Conservation (phyloP, 176 grass and related monocot species). For the Aegilops longissima region DNA sequence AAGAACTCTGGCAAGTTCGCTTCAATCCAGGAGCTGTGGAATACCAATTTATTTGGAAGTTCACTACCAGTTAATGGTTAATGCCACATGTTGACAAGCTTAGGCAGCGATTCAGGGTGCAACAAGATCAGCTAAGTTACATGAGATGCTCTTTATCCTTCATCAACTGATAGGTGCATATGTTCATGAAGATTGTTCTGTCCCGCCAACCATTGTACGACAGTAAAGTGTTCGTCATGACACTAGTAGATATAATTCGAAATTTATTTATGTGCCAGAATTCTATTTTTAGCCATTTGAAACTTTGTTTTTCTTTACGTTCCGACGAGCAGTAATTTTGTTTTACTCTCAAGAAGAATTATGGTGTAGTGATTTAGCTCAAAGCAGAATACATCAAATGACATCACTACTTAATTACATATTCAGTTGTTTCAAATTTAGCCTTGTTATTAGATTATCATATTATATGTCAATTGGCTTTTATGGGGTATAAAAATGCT, state of each 20-base stretch:
- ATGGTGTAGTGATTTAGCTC: background rate
- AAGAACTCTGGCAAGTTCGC: background rate
- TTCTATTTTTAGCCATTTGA: background rate
- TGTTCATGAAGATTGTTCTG: background rate
- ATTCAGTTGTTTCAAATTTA: background rate
- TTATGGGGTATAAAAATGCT: background rate
- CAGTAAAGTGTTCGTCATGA: background rate
- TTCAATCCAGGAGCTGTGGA: background rate
- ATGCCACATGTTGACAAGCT: slow-evolving; percentile 6
- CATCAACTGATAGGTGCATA: background rate
- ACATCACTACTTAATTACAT: background rate
- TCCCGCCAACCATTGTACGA: background rate
- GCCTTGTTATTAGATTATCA: background rate
- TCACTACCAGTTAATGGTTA: background rate
- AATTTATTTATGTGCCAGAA: background rate
- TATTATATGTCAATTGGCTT: too few species aligned
- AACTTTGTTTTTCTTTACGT: background rate
- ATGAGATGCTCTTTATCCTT: background rate
- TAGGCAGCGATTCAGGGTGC: background rate
- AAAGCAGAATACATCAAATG: background rate
- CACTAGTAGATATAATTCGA: background rate
- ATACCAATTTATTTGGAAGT: background rate
- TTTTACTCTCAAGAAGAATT: background rate
- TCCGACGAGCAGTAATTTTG: background rate
- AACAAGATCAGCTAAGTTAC: background rate